phyloP scores from a whole-genome alignment of 2,329 filamentous ascomycete genomes.

The Arthrobotrys conoides region DNA sequence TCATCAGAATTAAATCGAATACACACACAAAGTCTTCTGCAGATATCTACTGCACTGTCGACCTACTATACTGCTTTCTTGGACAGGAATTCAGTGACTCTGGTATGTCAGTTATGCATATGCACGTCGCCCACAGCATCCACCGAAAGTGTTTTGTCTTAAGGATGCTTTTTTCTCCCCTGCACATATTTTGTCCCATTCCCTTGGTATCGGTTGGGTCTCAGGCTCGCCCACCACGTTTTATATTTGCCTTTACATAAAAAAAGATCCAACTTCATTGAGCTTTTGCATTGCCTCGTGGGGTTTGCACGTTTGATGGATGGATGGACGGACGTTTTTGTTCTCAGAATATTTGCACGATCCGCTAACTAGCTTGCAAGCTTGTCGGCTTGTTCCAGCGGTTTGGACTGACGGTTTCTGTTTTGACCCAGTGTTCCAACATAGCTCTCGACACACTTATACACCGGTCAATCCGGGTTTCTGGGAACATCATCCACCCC shows the following conservation, averaged over 20 bases:
- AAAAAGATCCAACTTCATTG: neutral
- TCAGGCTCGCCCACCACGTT: slow-evolving; percentile 49
- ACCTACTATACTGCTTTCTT: neutral
- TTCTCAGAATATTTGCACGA: slow-evolving; percentile 3
- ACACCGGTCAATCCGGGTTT: slow-evolving; percentile 4
- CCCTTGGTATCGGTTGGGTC: slow-evolving; percentile 46
- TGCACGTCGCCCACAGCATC: slow-evolving; percentile 2
- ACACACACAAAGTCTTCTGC: slow-evolving; percentile 18
- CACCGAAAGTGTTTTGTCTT: slow-evolving; percentile 5
- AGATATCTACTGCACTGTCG: neutral
- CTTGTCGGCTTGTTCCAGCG: slow-evolving; percentile 21
- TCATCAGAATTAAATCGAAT: neutral
- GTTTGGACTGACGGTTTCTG: slow-evolving; percentile 10
- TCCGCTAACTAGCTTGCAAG: neutral
- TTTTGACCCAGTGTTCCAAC: neutral
- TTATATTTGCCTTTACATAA: slow-evolving; percentile 38
- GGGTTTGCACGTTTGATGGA: slow-evolving; percentile 13
- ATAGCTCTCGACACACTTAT: slow-evolving; percentile 3
- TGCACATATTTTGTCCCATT: slow-evolving; percentile 48
- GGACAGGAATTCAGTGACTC: slow-evolving; percentile 17
- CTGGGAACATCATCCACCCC: slow-evolving; percentile 29
- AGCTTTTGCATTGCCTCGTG: slow-evolving; percentile 6
- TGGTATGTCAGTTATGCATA: slow-evolving; percentile 11
- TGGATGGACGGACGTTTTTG: no score
- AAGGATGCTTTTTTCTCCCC: slow-evolving; percentile 23